Percentiles rank a stretch among this genome's conserved stretches.
These are phyloP conservation scores for Penicillium lividum DNA, from an alignment of 495 filamentous ascomycete genomes.

Conservation along the genomic window DNA sequence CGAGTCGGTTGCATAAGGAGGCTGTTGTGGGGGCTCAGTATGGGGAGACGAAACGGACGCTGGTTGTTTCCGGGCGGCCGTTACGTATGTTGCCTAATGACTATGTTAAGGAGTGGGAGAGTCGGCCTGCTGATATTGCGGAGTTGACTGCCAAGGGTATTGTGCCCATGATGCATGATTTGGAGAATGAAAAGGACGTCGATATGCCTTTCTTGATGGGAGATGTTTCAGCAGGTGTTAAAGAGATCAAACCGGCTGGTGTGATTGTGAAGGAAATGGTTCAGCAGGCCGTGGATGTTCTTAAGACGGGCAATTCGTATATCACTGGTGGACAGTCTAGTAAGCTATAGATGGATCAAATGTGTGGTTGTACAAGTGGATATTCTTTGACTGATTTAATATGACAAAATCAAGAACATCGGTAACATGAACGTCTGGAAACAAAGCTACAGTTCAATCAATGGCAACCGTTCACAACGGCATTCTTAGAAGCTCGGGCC, in stretches of 20 bases:
- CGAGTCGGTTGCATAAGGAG: constrained; percentile 75
- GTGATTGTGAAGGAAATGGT: constrained; percentile 87
- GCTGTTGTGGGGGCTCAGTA: constrained; percentile 74
- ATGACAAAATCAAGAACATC: neutral
- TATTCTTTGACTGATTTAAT: constrained; percentile 16
- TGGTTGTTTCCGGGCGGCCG: constrained; percentile 78
- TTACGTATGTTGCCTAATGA: constrained; percentile 78
- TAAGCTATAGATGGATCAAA: constrained; percentile 33
- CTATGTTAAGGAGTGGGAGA: constrained; percentile 79
- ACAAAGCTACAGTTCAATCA: constrained; percentile 17
- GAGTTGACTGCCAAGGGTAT: constrained; percentile 70
- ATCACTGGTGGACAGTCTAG: constrained; percentile 31
- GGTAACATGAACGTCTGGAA: neutral
- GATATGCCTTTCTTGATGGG: constrained; percentile 90
- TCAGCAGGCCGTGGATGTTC: constrained; percentile 67
- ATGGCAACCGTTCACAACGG: constrained; percentile 51
- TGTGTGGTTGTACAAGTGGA: constrained; percentile 4
- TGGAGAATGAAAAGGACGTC: constrained; percentile 74
- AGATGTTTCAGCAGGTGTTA: constrained; percentile 80
- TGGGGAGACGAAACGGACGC: constrained; percentile 73
- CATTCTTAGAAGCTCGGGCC: constrained; percentile 47
- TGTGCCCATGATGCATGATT: constrained; percentile 76
- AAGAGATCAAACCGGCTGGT: constrained; percentile 73
- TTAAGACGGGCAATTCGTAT: constrained; percentile 50
- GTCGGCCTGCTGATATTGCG: constrained; percentile 66